Conservation (phyloP, 2,329 filamentous ascomycete species). For the Talaromyces sp. region DNA sequence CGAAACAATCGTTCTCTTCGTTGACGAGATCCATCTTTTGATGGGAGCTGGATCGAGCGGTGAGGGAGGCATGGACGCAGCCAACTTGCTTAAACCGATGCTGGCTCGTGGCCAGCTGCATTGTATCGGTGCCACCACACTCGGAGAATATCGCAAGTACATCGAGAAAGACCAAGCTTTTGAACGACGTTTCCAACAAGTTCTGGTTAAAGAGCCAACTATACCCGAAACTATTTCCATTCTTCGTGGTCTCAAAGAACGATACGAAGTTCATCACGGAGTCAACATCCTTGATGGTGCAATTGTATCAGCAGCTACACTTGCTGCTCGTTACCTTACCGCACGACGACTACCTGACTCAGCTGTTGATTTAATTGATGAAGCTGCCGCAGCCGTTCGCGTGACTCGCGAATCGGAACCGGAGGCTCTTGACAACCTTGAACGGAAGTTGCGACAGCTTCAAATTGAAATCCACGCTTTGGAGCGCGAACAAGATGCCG, state of each 20-base stretch:
- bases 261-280: constrained; percentile 96
- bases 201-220: constrained; percentile 88
- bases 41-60: constrained; percentile 96
- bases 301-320: constrained; percentile 82
- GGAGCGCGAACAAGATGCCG: constrained; percentile 89
- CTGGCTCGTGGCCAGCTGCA: constrained; percentile 92
- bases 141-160: constrained; percentile 95
- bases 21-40: constrained; percentile 96
- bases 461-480: constrained; percentile 97
- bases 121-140: constrained; percentile 94
- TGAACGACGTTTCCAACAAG: constrained; percentile 97
- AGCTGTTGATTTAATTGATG: constrained; percentile 92
- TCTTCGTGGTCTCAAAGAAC: constrained; percentile 94
- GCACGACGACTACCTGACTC: constrained; percentile 88
- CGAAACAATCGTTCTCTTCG: constrained; percentile 95
- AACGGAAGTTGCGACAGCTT: constrained; percentile 82
- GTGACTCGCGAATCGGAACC: constrained; percentile 95
- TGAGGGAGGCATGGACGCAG: constrained; percentile 97
- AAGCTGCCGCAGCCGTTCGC: constrained; percentile 91
- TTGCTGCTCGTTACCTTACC: constrained; percentile 91
- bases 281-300: constrained; percentile 94
- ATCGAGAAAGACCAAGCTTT: constrained; percentile 98
- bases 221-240: constrained; percentile 92
- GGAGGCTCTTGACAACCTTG: constrained; percentile 89
- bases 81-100: constrained; percentile 97